Base-by-base conservation (phyloP, 768 basidiomycete species). In the Suillus discolor region DNA sequence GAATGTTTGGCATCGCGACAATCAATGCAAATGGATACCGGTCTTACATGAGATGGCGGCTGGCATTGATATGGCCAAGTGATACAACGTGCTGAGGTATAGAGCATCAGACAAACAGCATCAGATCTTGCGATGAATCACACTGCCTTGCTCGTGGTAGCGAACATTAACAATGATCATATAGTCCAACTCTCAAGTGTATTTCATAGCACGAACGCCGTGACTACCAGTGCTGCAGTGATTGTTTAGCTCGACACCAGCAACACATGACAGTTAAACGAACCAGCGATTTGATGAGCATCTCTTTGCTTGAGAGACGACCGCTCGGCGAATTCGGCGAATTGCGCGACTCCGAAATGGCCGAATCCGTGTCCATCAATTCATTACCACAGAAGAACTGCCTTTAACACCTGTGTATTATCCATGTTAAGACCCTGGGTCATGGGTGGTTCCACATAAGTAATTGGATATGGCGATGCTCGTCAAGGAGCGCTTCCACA, bases 121-220 rank as follows among this genome's bases (percentile, higher is more conserved):
- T n/a, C 9, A 23, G 36, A 31, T 31, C 25, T 54, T 13, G 61
- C 5, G 28, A 57, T n/a, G 39, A 38, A 6, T 70, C 88, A 96
- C 94, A 74, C 96, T 96, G 70, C 97, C 97, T 74, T 97, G 94
- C 76, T 99, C 96, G 72, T 96, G 99, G 73, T 99, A 98, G 76
- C 99, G 97, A 16, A 97, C 90, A 71, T 95, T 92, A 53, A 93
- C 85, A 9, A 89, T 80, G 20, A 97, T 86, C 79, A 76, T 6
- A 97, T 81, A 65, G 78, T 83, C 63, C 85, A 84, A 45, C 84
- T 80, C 16, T 82, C 84, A 51, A 75, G 74, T 97, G 87, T 54
- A 97, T 81, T 9, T 80, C 74, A 76, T 97, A 98, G 68, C 89
- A 84, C 5, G 95, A 96, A 47, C 96, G 87, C 96, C 96, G 98